A percentile compares a stretch with the other conserved stretches of the same genome.
These are phyloP conservation scores for Populus tremula DNA, from an alignment of 345 rosid genomes.

Conservation along the genomic window DNA sequence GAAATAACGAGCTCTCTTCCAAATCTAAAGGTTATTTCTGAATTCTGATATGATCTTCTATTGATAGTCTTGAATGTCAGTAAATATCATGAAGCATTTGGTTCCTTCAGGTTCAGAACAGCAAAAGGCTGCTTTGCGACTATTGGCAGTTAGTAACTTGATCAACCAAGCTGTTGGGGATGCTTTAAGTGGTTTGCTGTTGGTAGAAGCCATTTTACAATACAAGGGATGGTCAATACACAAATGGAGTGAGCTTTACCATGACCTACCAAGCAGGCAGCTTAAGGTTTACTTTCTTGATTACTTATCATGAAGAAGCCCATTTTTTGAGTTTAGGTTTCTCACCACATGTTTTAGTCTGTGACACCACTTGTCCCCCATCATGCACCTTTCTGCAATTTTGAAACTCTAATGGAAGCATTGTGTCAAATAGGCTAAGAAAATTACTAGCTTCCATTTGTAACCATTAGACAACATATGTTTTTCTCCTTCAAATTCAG, in stretches of 20 bases:
- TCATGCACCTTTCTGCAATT: neutral
- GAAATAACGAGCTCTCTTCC: slow-evolving; percentile 42
- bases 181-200: slow-evolving; percentile 80
- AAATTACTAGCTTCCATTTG: neutral
- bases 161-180: slow-evolving; percentile 98
- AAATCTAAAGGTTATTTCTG: slow-evolving; percentile 45
- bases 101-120: slow-evolving; percentile 56
- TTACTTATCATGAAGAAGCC: slow-evolving; percentile 4
- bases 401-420: neutral
- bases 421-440: neutral
- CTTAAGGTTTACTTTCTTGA: slow-evolving; percentile 51
- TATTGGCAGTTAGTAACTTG: slow-evolving; percentile 73
- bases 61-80: neutral
- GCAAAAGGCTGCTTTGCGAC: slow-evolving; percentile 69
- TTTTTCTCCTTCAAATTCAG: neutral
- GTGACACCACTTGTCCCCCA: neutral
- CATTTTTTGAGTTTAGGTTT: neutral
- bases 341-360: neutral
- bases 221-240: slow-evolving; percentile 80
- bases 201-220: slow-evolving; percentile 79
- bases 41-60: slow-evolving; percentile 1
- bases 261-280: slow-evolving; percentile 88
- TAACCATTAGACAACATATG: neutral
- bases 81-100: slow-evolving; percentile 4
- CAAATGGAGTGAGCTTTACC: slow-evolving; percentile 73